Evolutionary conservation across 192 early-diverging fungal genomes (phyloP), one percentile per base, ranked within the genome.

Genomic region (Linderina pennispora): DNA sequence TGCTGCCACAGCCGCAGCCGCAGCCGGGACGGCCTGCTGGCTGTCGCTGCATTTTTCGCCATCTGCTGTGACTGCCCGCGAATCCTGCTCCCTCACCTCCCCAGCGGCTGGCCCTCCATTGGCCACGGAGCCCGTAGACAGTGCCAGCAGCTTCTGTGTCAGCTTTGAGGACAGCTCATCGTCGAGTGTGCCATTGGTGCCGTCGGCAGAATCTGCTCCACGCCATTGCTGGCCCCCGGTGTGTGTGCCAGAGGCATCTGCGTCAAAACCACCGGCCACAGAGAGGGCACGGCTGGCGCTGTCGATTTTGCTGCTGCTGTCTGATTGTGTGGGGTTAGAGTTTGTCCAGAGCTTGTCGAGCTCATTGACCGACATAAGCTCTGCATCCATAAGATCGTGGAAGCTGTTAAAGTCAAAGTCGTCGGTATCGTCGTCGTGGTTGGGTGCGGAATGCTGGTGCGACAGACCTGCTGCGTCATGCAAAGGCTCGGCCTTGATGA

Each of bases 331-430:
- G 8, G 64, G 64, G 22, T 58, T 57, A 16, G 60, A 60, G 11
- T 39, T 66, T 10, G 73, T 65, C 66, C 76, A 65, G 19, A 82
- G 62, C 34, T 66, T 72, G 49, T 82, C 80, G 21, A 82, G 54
- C 54, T 82, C 80, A 21, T 72, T 76, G 2, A 82, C 64, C 8
- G 80, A 79, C 80, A 82, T 82, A 0, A 72, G 68, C 52, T 79
- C 80, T 23, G 77, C 75, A 21, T 82, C 76, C 55, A 78, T 76
- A 19, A 82, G 73, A 23, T 81, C 80, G 55, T 79, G 73, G 52
- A 81, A 65, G 36, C 58, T 63, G 59, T 49, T 26, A 24, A 23
- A 44, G 19, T 45, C 71, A 21, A 53, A 39, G 21, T 45, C 28
- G 40, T 28, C 14, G 23, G 36, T 1, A 28, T 17, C n/a, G 11